Percentiles rank a stretch among this genome's conserved stretches.
Conservation (phyloP, 495 filamentous ascomycete species). For the Xanthoparmelia taractica region DNA sequence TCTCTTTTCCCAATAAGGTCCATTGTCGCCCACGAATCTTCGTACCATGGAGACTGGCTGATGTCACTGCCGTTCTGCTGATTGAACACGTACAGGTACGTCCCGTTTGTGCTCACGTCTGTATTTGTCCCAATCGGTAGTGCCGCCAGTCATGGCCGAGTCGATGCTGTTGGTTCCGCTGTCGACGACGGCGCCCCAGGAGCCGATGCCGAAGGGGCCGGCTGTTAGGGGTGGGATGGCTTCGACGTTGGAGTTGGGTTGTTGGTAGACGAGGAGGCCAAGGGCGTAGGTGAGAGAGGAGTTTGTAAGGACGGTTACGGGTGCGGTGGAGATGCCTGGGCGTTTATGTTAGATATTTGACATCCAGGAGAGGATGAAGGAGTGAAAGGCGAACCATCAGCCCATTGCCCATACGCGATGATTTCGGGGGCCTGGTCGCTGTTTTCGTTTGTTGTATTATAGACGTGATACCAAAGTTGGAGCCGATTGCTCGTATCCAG, state of each 20-base stretch:
- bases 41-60: background rate
- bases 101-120: background rate
- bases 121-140: background rate
- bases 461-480: background rate
- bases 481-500: constrained; percentile 2
- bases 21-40: background rate
- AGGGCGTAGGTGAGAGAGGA: constrained; percentile 5
- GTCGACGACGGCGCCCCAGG: constrained; percentile 3
- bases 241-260: background rate
- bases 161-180: background rate
- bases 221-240: background rate
- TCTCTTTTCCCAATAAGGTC: background rate
- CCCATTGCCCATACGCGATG: background rate
- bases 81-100: background rate
- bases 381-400: background rate
- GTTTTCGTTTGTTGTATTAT: background rate
- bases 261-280: background rate
- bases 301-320: background rate
- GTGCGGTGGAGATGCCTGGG: constrained; percentile 6
- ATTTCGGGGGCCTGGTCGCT: background rate
- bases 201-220: background rate
- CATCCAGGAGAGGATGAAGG: background rate
- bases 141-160: background rate
- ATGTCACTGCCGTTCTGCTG: constrained; percentile 2
- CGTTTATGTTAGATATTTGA: background rate